A percentile compares a stretch with the other conserved stretches of the same genome.
Conservation (phyloP, 2,329 filamentous ascomycete genomes). For the Apiospora aurea region DNA sequence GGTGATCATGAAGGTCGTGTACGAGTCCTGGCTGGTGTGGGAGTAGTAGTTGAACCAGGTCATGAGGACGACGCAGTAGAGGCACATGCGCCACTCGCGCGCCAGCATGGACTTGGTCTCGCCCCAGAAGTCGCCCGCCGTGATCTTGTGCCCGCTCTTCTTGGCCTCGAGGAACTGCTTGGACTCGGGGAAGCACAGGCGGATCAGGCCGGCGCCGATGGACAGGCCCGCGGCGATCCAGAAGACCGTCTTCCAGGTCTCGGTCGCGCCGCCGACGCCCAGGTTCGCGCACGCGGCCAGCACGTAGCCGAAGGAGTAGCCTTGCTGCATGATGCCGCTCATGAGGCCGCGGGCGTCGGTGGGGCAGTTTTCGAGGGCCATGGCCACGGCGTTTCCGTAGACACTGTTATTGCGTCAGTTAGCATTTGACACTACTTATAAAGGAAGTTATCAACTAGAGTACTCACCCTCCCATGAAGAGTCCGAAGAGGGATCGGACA, state of each 20-base stretch:
- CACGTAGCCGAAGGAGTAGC: conserved; percentile 82
- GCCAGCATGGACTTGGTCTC: conserved; percentile 73
- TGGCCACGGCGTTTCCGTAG: conserved; percentile 80
- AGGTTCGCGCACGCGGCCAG: conserved; percentile 79
- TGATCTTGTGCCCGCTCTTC: conserved; percentile 60
- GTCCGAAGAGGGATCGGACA: conserved; percentile 74
- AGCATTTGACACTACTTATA: not conserved
- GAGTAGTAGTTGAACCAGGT: conserved; percentile 79
- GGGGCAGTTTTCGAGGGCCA: conserved; percentile 78
- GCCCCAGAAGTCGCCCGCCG: conserved; percentile 66
- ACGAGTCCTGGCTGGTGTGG: conserved; percentile 81
- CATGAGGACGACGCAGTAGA: conserved; percentile 83
- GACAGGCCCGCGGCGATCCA: conserved; percentile 75
- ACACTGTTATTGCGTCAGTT: conserved; percentile 52
- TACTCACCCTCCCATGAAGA: conserved; percentile 72
- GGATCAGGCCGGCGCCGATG: conserved; percentile 71
- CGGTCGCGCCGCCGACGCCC: conserved; percentile 67
- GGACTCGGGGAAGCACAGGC: conserved; percentile 75
- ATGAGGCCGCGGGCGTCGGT: conserved; percentile 77
- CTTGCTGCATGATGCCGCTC: conserved; percentile 83
- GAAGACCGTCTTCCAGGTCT: conserved; percentile 79
- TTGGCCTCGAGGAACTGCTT: conserved; percentile 77
- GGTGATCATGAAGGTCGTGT: conserved; percentile 80
- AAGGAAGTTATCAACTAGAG: too few relatives aligned
- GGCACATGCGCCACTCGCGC: conserved; percentile 77